Percentiles rank a stretch among this genome's conserved stretches.
These are phyloP conservation scores for Ophiorrhiza pumila DNA, from an alignment of 257 asterid genomes.

Conservation along the genomic window DNA sequence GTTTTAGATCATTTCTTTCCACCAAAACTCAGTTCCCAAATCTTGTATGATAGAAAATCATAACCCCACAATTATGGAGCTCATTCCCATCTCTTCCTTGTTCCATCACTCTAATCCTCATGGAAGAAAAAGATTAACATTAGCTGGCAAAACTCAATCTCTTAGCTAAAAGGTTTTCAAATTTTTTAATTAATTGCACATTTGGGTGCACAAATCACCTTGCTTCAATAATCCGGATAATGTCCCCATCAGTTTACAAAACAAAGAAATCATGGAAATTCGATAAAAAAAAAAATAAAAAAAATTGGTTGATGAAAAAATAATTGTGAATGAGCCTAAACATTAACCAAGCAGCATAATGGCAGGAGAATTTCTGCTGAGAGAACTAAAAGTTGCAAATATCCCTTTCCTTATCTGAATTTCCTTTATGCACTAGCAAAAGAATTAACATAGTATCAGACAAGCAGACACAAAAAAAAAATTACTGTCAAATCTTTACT, in stretches of 20 bases:
- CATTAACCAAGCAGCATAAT: too few species aligned
- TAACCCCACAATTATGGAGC: not conserved
- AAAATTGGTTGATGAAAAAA: not conserved
- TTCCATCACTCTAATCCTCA: constrained; percentile 2
- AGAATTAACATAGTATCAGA: not conserved
- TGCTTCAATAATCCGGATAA: not conserved
- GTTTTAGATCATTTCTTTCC: not conserved
- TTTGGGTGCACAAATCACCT: not conserved
- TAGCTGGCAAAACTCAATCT: too few species aligned
- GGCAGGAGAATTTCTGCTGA: not conserved
- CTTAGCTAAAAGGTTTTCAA: not conserved
- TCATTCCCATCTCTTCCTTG: not conserved
- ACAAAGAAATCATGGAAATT: not conserved
- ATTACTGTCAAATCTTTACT: not conserved
- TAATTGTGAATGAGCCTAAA: not conserved
- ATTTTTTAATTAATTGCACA: not conserved
- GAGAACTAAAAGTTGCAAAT: not conserved
- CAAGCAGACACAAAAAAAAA: not conserved
- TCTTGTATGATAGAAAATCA: not conserved
- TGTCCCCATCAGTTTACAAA: not conserved
- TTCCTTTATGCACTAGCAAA: not conserved
- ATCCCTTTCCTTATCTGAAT: not conserved
- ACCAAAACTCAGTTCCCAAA: not conserved
- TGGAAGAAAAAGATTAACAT: not conserved
- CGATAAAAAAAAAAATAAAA: not conserved